Conservation (phyloP, 768 basidiomycete species). For the Calocera cornea region DNA sequence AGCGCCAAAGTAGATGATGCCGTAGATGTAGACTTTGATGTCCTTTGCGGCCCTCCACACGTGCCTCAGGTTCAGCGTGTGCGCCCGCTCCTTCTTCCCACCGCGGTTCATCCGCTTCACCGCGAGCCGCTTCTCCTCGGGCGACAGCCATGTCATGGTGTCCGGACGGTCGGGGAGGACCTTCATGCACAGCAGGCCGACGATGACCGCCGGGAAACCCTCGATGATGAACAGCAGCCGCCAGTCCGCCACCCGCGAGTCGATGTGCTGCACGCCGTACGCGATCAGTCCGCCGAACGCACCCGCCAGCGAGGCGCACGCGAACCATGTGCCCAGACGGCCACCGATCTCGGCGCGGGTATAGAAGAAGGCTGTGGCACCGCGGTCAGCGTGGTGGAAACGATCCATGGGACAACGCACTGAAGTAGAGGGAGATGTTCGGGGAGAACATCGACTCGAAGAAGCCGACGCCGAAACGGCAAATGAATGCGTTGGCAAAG, state of each 20-base stretch:
- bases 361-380: constrained; percentile 9
- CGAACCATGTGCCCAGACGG: constrained; percentile 3
- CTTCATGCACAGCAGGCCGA: background rate
- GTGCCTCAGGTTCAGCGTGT: background rate
- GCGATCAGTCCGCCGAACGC: constrained; percentile 24
- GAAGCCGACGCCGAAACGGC: background rate
- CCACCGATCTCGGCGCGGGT: constrained; percentile 4
- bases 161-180: background rate
- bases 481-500: constrained; percentile 4
- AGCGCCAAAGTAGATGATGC: background rate
- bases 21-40: background rate
- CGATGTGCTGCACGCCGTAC: constrained; percentile 19
- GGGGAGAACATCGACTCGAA: constrained; percentile 1
- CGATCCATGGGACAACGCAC: background rate
- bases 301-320: constrained; percentile 9
- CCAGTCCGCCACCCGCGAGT: constrained; percentile 12
- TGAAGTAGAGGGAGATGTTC: constrained; percentile 1
- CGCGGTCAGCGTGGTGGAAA: background rate
- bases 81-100: background rate
- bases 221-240: constrained; percentile 15
- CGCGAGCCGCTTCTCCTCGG: background rate
- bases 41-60: background rate
- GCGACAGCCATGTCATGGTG: constrained; percentile 2
- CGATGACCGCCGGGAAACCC: constrained; percentile 1
- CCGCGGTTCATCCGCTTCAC: background rate